Conservation (phyloP, 2,329 filamentous ascomycete species). For the Tolypocladium nubicola region DNA sequence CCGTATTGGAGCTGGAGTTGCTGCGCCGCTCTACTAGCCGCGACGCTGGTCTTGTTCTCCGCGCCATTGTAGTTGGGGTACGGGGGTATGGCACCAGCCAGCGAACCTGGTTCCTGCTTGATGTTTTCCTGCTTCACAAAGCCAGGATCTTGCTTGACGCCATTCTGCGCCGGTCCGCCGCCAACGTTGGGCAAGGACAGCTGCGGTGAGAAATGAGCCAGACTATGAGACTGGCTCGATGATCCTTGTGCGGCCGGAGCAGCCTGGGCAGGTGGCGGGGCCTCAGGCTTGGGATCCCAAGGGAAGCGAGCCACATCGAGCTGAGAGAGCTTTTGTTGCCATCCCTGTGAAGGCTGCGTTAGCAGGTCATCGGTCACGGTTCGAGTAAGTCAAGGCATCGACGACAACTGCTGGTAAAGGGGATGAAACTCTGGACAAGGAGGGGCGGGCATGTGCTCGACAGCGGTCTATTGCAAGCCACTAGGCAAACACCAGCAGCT, state of each 20-base stretch:
- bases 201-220: conserved; percentile 21
- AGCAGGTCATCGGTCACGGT: conserved; percentile 5
- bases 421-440: background rate
- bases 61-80: conserved; percentile 22
- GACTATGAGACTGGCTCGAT: conserved; percentile 14
- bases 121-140: conserved; percentile 37
- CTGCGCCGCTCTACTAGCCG: conserved; percentile 43
- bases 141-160: conserved; percentile 31
- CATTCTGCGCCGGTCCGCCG: conserved; percentile 20
- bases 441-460: background rate
- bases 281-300: conserved; percentile 82
- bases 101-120: conserved; percentile 32
- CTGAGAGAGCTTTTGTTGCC: conserved; percentile 83
- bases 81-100: conserved; percentile 16
- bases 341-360: conserved; percentile 50
- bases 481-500: background rate
- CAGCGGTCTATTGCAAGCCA: background rate
- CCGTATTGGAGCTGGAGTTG: conserved; percentile 52
- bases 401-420: background rate
- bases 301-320: conserved; percentile 82
- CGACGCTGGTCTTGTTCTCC: conserved; percentile 27
- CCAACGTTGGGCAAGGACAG: conserved; percentile 18
- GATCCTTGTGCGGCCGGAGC: conserved; percentile 12
- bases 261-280: conserved; percentile 27
- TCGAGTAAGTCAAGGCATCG: too few relatives aligned